Evolutionary conservation across 2,329 filamentous ascomycete species (phyloP), one percentile per base, ranked within the genome.

Genomic region (Diaporthe citriasiana): DNA sequence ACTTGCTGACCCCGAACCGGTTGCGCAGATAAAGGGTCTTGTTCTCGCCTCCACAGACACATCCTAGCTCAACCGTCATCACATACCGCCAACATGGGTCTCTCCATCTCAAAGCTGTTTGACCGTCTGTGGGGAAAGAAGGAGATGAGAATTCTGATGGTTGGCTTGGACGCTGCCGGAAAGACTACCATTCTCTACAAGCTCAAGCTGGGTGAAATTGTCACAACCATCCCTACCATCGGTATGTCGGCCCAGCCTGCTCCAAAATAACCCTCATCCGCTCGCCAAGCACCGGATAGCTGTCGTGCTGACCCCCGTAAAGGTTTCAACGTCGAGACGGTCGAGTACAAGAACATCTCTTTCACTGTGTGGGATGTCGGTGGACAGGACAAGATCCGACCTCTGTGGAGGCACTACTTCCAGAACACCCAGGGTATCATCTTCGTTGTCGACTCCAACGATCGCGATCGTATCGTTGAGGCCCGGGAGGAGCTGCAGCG

Each of bases 131-230:
- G 95, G 93, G 95, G 96, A 83, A 98, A 98, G 93, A 98, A 98
- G 93, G 97, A 99, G 92, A 99, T 99, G 97, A 93, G 97, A 90
- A 98, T 99, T 89, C 87, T 99, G 87, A 99, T 99, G 97, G 95
- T 99, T 82, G 97, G 97, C 91, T 93, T 99, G 82, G 97, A 99
- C 87, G 97, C 97, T 82, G 97, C 97, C 86, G 97, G 97, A 93
- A 99, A 99, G 92, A 99, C 97, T 83, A 99, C 97, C 81, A 99
- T 99, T 84, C 93, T 99, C 81, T 99, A 99, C 90, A 99, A 99
- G 92, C 93, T 99, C 86, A 99, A 99, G 92, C 94, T 99, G 83
- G 96, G 97, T 88, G 94, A 98, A 90, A 97, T 97, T 84, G 97
- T 98, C 85, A 98, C 97, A 83, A 99, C 97, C 80, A 99, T 99